These are phyloP conservation scores for Ogataea hybrid DNA, from an alignment of 1,139 yeast species.

Conservation along the genomic window DNA sequence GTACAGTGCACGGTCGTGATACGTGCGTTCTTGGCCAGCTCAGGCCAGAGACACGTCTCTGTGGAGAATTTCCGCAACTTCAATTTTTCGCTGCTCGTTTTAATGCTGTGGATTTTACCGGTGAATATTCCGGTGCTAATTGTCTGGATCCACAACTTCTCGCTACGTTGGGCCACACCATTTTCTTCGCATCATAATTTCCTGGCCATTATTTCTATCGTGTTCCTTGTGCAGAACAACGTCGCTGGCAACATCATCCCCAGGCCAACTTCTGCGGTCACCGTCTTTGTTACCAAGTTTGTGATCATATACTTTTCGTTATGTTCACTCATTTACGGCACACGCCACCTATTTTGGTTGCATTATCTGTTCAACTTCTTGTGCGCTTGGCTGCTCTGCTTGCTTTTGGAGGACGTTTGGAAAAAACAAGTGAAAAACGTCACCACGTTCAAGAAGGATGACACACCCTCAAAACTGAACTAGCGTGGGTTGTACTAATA, in stretches of 20 bases:
- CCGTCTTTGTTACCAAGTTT: slow-evolving; percentile 32
- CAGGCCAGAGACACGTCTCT: slow-evolving; percentile 12
- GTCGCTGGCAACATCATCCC: slow-evolving; percentile 34
- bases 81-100: slow-evolving; percentile 51
- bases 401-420: slow-evolving; percentile 27
- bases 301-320: slow-evolving; percentile 45
- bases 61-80: slow-evolving; percentile 41
- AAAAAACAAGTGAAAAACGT: slow-evolving; percentile 18
- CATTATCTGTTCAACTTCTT: slow-evolving; percentile 63
- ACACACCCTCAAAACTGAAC: slow-evolving; percentile 19
- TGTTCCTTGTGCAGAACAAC: slow-evolving; percentile 49
- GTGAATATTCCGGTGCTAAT: slow-evolving; percentile 65
- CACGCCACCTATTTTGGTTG: slow-evolving; percentile 67
- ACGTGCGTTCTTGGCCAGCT: slow-evolving; percentile 22
- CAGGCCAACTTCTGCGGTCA: slow-evolving; percentile 26
- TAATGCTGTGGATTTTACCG: slow-evolving; percentile 68
- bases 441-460: slow-evolving; percentile 17
- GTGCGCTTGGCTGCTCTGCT: slow-evolving; percentile 32
- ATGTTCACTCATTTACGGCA: slow-evolving; percentile 62
- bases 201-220: slow-evolving; percentile 62
- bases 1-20: slow-evolving; percentile 52
- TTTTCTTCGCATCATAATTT: slow-evolving; percentile 76
- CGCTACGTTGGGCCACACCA: slow-evolving; percentile 70
- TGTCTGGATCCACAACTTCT: slow-evolving; percentile 68
- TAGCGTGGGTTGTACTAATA: slow-evolving; percentile 11